phyloP scores from a whole-genome alignment of 2,329 filamentous ascomycete species.

The Colletotrichum sidae region DNA sequence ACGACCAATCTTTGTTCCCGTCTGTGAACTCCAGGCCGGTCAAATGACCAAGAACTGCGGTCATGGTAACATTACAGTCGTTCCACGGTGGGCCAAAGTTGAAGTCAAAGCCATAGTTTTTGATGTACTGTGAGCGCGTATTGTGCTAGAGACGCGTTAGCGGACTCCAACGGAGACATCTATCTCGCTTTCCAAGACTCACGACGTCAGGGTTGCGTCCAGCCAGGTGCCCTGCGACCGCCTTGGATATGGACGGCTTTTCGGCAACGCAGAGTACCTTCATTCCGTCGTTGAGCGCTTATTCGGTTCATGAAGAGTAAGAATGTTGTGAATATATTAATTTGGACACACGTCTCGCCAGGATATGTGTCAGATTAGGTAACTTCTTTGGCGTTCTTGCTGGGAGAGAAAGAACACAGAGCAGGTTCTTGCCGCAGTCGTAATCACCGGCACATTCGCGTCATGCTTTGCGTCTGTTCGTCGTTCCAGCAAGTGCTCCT shows the following conservation, averaged over 20 bases:
- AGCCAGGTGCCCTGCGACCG: constrained; percentile 88
- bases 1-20: constrained; percentile 82
- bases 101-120: constrained; percentile 94
- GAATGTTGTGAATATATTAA: no score
- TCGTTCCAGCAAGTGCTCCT: no score
- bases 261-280: constrained; percentile 68
- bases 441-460: no score
- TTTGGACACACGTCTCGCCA: no score
- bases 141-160: constrained; percentile 64
- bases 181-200: constrained; percentile 48
- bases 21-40: constrained; percentile 81
- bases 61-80: constrained; percentile 89
- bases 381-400: no score
- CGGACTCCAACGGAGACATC: constrained; percentile 8
- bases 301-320: not conserved
- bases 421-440: no score
- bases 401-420: no score
- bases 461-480: no score
- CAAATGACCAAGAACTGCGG: constrained; percentile 90
- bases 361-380: no score
- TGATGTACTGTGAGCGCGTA: constrained; percentile 82
- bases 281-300: constrained; percentile 52
- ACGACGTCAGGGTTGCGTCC: constrained; percentile 80
- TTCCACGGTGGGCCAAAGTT: constrained; percentile 87
- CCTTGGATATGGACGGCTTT: constrained; percentile 94